Base-by-base conservation (phyloP, 495 filamentous ascomycete genomes). In the Neurospora hispaniola region DNA sequence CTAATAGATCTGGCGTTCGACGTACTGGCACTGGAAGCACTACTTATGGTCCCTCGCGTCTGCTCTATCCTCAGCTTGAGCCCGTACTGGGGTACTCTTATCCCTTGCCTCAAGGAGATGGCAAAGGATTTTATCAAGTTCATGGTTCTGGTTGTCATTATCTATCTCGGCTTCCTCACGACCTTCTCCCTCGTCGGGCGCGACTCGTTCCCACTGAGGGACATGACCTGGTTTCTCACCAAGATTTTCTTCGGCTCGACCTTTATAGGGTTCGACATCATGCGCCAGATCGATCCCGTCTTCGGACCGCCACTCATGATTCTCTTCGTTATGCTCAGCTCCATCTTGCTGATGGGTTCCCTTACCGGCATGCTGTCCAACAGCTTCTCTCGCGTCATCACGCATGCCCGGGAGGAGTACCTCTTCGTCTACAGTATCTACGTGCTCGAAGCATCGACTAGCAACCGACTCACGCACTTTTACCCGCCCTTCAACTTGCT, bases 101-200 rank as follows among this genome's bases (percentile, higher is more conserved):
- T 97, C 72, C 94, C 93, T 4, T 94, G 94, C 74, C 85, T 97
- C 69, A 95, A 94, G 80, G 93, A 96, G 81, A 96, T 96, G 93
- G 94, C 93, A 23, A 97, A 94, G 82, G 93, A 96, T 73, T 97
- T 97, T 77, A 81, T 96, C 77, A 95, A 95, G 74, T 97, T 97
- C 80, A 88, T 95, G 78, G 90, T 92, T 14, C 85, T 97, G n/a
- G 93, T 98, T 27, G 82, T 91, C 68, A 89, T 97, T 71, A 82
- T 97, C 75, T 97, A 96, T 78, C 76, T 85, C 72, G 94, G 94
- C 73, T 98, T 97, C 83, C 82, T 97, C 39, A 97, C 95, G 0
- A 97, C 94, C 0, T 97, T 98, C 78, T 91, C 92, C 1, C 89
- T 97, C 73, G 88, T 98, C 72, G 94, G 92, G 35, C 88, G 95